These are phyloP conservation scores for Oenanthe javanica DNA, from an alignment of 140 eudicot genomes.

Conservation along the genomic window DNA sequence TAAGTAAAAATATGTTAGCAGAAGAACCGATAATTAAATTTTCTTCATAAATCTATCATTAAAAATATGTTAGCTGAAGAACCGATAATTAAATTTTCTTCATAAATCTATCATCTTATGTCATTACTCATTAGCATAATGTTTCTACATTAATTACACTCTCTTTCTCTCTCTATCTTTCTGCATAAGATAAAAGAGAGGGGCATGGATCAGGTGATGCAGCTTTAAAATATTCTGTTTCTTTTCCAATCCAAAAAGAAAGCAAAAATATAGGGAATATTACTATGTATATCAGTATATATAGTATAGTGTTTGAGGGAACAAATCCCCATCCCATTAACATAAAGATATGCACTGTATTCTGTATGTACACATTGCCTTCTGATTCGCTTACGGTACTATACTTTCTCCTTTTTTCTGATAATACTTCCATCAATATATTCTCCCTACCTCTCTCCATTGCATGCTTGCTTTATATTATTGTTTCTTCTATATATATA, in stretches of 20 bases:
- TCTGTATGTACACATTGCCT: neutral
- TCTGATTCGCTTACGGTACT: neutral
- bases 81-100: too few species aligned
- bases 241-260: constrained; percentile 1
- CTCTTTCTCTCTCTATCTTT: too few species aligned
- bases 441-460: neutral
- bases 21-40: too few species aligned
- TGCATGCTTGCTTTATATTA: neutral
- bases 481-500: neutral
- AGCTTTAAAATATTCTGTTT: constrained; percentile 2
- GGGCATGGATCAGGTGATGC: neutral
- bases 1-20: too few species aligned
- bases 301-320: neutral
- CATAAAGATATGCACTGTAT: neutral
- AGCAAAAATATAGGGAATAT: neutral
- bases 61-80: too few species aligned
- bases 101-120: too few species aligned
- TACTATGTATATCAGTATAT: too few species aligned
- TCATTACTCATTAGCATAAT: too few species aligned
- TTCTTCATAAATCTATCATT: too few species aligned
- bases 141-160: too few species aligned
- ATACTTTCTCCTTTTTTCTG: neutral
- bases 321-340: constrained; percentile 1
- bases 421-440: neutral
- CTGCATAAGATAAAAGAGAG: neutral